These are phyloP conservation scores for Monosporascus ibericus DNA, from an alignment of 2,329 filamentous ascomycete genomes.

Conservation along the genomic window DNA sequence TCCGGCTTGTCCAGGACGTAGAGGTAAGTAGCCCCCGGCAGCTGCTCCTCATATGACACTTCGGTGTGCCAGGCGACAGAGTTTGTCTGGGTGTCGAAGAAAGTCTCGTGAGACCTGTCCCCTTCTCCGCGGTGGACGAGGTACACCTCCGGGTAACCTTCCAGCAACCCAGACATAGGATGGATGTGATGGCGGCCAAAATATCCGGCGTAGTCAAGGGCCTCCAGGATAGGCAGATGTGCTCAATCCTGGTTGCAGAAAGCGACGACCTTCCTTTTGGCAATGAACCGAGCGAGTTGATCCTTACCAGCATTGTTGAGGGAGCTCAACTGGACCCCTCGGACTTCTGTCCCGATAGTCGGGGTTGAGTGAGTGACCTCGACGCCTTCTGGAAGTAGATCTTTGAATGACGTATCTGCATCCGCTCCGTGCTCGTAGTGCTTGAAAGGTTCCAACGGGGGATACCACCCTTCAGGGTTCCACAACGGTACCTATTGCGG, in stretches of 20 bases:
- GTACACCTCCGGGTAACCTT: slow-evolving; percentile 68
- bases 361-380: slow-evolving; percentile 60
- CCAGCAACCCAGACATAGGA: slow-evolving; percentile 69
- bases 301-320: slow-evolving; percentile 66
- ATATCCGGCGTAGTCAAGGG: slow-evolving; percentile 64
- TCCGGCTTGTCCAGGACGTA: slow-evolving; percentile 79
- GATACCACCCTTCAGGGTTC: slow-evolving; percentile 58
- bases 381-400: slow-evolving; percentile 53
- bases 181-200: slow-evolving; percentile 81
- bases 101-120: slow-evolving; percentile 52
- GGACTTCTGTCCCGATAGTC: slow-evolving; percentile 66
- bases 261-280: slow-evolving; percentile 71
- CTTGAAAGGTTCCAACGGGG: slow-evolving; percentile 62
- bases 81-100: slow-evolving; percentile 64
- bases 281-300: slow-evolving; percentile 68
- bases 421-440: slow-evolving; percentile 72
- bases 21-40: slow-evolving; percentile 83
- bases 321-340: slow-evolving; percentile 64
- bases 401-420: slow-evolving; percentile 62
- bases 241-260: slow-evolving; percentile 73
- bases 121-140: slow-evolving; percentile 69
- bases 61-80: slow-evolving; percentile 87
- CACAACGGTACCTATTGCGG: slow-evolving; percentile 69
- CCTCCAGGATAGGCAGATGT: slow-evolving; percentile 62
- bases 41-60: slow-evolving; percentile 81